Evolutionary conservation across 148 eudicot genomes (phyloP), one percentile per base, ranked within the genome.

Genomic region (Chenopodium album): DNA sequence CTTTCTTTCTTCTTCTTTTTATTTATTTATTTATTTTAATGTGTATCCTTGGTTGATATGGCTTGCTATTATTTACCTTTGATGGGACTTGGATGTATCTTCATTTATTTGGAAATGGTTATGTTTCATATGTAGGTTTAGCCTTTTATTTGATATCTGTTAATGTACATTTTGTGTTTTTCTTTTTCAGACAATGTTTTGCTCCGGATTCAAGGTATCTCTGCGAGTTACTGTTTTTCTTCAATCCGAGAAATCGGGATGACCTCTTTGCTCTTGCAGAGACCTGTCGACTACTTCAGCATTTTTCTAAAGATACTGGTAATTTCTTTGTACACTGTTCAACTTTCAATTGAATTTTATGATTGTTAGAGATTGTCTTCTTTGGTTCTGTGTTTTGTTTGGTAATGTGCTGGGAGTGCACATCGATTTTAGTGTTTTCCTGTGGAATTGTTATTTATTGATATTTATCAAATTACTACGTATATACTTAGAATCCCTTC

Each of bases 161-260:
- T 80, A 13, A 73, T 80, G 10, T 54, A 46, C 72, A 56, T 48
- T 73, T 20, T 78, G 32, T 86, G 60, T 70, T 77, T 80, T 82
- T 71, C 29, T 79, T 68, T 70, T 89, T 59, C 95, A 96, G 99
- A 83, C 85, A 88, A 26, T 91, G 97, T 87, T 94, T 96, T 84
- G 90, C 89, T 66, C 90, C 92, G 73, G 89, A 90, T 83, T 96
- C 99, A 22, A 89, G 88, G 86, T 96, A 87, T 84, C 98, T 96
- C 71, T 84, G 89, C n/a, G 90, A 92, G 78, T 85, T 94, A 50
- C 91, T 91, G 74, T 96, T 92, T 86, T 95, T 96, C 89, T 88
- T 91, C 67, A 90, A 90, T 84, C 88, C 98, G 32, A 86, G 78
- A 89, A 84, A 91, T 48, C 85, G 67, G 80, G 85, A 87, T 77